Percentiles rank a stretch among this genome's conserved stretches.
These are phyloP conservation scores for Salix udensis DNA, from an alignment of 345 rosid species.

Conservation along the genomic window DNA sequence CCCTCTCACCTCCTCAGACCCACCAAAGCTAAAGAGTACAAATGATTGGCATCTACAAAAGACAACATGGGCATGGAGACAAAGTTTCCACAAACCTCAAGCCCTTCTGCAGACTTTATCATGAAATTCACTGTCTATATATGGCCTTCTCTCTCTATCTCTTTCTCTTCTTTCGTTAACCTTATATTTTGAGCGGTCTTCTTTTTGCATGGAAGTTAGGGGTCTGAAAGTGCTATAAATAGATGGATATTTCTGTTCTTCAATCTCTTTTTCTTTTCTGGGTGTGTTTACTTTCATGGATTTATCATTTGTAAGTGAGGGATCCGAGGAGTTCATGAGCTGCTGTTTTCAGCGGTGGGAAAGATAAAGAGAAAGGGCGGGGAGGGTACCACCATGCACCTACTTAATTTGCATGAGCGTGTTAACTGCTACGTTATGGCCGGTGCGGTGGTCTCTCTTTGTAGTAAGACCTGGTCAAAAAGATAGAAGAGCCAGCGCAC, in stretches of 20 bases:
- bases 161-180: slow-evolving; percentile 11
- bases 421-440: not conserved
- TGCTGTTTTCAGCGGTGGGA: slow-evolving; percentile 18
- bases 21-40: slow-evolving; percentile 6
- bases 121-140: slow-evolving; percentile 35
- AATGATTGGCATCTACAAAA: slow-evolving; percentile 27
- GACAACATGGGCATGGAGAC: slow-evolving; percentile 40
- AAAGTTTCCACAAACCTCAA: slow-evolving; percentile 35
- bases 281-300: slow-evolving; percentile 13
- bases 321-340: slow-evolving; percentile 47
- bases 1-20: slow-evolving; percentile 10
- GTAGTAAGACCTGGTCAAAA: slow-evolving; percentile 36
- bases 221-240: slow-evolving; percentile 25
- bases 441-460: not conserved
- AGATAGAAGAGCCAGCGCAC: slow-evolving; percentile 10
- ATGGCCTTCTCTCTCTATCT: slow-evolving; percentile 1
- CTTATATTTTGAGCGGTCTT: not conserved
- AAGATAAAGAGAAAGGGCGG: not conserved
- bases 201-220: slow-evolving; percentile 42
- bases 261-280: slow-evolving; percentile 11
- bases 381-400: not conserved
- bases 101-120: slow-evolving; percentile 41
- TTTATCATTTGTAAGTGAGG: slow-evolving; percentile 45
- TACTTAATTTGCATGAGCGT: not conserved
- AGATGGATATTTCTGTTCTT: not conserved